Percentiles rank a stretch among this genome's conserved stretches.
phyloP scores from a whole-genome alignment of 306 rosid species.

The Sphenostylis stenocarpa region DNA sequence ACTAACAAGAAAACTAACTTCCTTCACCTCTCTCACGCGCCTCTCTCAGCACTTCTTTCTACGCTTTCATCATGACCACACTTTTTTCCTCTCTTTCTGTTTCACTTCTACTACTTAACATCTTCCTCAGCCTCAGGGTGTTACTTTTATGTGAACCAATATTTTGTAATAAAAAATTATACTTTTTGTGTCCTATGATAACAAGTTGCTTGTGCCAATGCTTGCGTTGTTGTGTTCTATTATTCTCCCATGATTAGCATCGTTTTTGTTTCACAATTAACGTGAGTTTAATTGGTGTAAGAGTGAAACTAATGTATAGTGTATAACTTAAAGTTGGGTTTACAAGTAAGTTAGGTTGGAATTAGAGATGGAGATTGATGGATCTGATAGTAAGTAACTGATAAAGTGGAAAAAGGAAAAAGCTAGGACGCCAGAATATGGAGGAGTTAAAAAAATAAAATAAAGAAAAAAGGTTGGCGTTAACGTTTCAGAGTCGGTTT shows the following conservation, averaged over 20 bases:
- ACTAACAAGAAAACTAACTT: constrained; percentile 49
- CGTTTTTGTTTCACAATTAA: constrained; percentile 5
- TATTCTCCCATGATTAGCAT: constrained; percentile 6
- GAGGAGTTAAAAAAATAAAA: constrained; percentile 5
- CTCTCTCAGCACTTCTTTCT: constrained; percentile 6
- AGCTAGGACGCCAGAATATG: background rate
- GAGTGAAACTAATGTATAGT: background rate
- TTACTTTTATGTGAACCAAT: constrained; percentile 30
- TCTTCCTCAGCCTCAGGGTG: background rate
- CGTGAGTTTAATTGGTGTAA: background rate
- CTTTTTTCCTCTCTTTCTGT: constrained; percentile 37
- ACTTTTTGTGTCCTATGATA: no score
- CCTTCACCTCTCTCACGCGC: constrained; percentile 50
- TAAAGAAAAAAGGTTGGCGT: constrained; percentile 39
- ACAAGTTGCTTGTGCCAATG: background rate
- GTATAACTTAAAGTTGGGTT: constrained; percentile 1
- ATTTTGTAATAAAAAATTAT: constrained; percentile 20
- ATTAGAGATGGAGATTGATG: constrained; percentile 34
- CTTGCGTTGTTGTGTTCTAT: background rate
- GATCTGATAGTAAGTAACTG: constrained; percentile 29
- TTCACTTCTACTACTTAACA: constrained; percentile 32
- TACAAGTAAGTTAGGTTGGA: constrained; percentile 24
- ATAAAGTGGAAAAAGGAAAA: constrained; percentile 1
- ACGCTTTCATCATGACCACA: constrained; percentile 43
- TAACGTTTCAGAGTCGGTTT: constrained; percentile 44